Conservation (phyloP, 2,329 filamentous ascomycete genomes). For the Ceratocystis variospora region DNA sequence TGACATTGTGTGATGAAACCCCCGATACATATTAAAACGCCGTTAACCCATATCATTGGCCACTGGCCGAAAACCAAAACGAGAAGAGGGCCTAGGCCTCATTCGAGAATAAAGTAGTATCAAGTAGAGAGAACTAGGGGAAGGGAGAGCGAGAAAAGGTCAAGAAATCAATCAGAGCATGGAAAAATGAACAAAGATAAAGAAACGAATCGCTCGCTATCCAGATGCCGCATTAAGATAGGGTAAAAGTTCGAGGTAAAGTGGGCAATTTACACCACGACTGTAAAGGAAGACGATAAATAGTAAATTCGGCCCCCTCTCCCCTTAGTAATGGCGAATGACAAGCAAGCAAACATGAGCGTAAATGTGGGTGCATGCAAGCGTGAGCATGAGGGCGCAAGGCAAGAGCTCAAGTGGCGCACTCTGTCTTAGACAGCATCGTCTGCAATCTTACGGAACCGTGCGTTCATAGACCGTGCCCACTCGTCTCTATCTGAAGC, state of each 20-base stretch:
- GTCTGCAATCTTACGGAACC: conserved; percentile 20
- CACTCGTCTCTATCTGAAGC: conserved; percentile 53
- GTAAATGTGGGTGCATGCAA: too few relatives aligned
- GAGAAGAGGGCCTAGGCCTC: neutral
- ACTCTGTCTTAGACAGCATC: conserved; percentile 15
- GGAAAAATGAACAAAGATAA: conserved; percentile 4
- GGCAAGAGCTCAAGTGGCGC: neutral
- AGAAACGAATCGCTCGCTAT: conserved; percentile 7
- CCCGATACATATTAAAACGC: conserved; percentile 7
- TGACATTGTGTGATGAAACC: neutral
- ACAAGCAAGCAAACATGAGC: neutral
- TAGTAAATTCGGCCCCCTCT: neutral
- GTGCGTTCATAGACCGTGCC: conserved; percentile 34
- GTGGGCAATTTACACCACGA: neutral
- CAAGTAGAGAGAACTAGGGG: neutral
- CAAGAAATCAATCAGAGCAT: neutral
- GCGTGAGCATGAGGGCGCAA: neutral
- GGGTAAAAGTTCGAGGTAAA: neutral
- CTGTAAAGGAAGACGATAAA: neutral
- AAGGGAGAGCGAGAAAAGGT: neutral
- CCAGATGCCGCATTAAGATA: conserved; percentile 11
- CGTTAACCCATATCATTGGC: neutral
- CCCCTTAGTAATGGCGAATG: neutral
- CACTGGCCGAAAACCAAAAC: neutral
- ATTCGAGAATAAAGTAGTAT: conserved; percentile 1